A percentile compares a stretch with the other conserved stretches of the same genome.
phyloP scores from a whole-genome alignment of 2,329 filamentous ascomycete genomes.

The Fusarium sp. region DNA sequence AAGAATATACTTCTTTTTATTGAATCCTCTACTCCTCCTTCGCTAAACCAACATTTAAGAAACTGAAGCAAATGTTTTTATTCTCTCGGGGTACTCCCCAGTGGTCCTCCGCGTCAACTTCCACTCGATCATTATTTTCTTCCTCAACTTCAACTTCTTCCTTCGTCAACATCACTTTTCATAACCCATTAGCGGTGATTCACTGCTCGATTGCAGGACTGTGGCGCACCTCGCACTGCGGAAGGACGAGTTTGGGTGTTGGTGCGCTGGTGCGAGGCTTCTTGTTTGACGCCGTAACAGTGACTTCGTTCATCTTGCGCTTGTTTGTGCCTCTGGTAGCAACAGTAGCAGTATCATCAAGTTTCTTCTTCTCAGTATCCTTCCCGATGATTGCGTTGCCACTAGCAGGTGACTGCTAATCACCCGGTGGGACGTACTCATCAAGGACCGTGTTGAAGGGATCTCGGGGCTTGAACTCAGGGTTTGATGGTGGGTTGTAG shows the following conservation, averaged over 20 bases:
- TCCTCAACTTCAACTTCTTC: neutral
- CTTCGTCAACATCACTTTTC: neutral
- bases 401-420: neutral
- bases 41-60: neutral
- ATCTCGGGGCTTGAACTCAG: neutral
- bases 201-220: neutral
- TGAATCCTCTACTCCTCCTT: neutral
- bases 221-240: slow-evolving; percentile 1
- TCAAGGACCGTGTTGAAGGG: neutral
- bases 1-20: neutral
- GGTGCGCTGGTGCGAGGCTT: slow-evolving; percentile 9
- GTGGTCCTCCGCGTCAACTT: neutral
- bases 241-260: neutral
- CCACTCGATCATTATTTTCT: neutral
- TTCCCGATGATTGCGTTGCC: neutral
- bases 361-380: neutral
- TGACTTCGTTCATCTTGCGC: slow-evolving; percentile 10
- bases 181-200: neutral
- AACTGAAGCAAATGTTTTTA: neutral
- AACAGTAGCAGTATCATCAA: neutral
- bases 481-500: neutral
- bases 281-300: neutral
- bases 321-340: neutral
- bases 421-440: neutral
- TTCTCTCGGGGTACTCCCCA: neutral